Evolutionary conservation across 169 alveolate genomes (phyloP).

Genomic region (Neospora caninum): DNA sequence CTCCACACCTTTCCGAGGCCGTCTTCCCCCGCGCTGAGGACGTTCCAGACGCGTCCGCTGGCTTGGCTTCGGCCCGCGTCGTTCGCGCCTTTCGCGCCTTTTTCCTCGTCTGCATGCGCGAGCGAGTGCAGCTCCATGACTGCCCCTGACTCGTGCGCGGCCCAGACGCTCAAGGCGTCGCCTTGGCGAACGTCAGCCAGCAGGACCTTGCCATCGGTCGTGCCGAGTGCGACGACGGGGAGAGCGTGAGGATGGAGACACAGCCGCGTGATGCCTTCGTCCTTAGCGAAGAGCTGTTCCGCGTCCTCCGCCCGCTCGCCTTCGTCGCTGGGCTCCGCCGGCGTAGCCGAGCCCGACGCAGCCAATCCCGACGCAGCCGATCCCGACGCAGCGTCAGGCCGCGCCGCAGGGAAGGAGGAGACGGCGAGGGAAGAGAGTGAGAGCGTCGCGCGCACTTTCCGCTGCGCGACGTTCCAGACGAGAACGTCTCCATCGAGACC

Average conservation of each 20-base stretch:
- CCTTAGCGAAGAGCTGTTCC: background rate
- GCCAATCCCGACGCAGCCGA: too few relatives aligned
- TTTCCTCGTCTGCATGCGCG: background rate
- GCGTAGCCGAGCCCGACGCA: background rate
- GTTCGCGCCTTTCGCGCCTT: too few relatives aligned
- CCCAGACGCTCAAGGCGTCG: background rate
- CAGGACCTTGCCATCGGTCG: background rate
- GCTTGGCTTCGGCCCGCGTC: too few relatives aligned
- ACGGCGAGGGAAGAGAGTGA: background rate
- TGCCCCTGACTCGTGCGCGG: conserved; percentile 27
- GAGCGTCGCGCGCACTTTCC: background rate
- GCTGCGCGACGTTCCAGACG: conserved; percentile 1
- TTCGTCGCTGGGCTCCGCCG: background rate
- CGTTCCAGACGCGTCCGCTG: background rate
- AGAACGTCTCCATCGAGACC: conserved; percentile 26
- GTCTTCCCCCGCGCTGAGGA: conserved; percentile 33
- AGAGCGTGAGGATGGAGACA: background rate
- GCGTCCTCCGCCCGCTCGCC: background rate
- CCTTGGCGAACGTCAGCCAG: background rate
- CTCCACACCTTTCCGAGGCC: conserved; percentile 19
- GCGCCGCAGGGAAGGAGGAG: background rate
- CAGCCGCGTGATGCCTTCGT: background rate
- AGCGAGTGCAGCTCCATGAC: conserved; percentile 4
- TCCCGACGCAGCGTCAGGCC: too few relatives aligned
- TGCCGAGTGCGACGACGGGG: background rate